A percentile compares a stretch with the other conserved stretches of the same genome.
Conservation (phyloP, 345 rosid species). For the Arabis hirsuta region DNA sequence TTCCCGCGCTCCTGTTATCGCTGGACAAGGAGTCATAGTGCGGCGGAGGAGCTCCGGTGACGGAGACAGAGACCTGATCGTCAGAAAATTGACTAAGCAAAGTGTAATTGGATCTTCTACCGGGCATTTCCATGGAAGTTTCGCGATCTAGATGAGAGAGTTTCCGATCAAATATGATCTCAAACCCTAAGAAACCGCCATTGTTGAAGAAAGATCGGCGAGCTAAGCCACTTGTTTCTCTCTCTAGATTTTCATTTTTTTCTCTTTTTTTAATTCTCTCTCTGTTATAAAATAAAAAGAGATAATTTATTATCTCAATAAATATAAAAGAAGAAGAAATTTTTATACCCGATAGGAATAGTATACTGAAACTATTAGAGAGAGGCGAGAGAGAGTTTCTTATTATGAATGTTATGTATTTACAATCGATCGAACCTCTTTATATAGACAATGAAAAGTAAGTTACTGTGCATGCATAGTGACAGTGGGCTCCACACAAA, state of each 20-base stretch:
- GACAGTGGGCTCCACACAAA: no score
- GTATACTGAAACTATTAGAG: no score
- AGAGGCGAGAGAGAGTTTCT: no score
- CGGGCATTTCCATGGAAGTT: conserved; percentile 80
- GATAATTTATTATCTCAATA: no score
- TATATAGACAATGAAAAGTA: no score
- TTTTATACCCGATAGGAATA: no score
- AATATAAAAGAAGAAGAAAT: no score
- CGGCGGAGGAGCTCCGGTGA: conserved; percentile 54
- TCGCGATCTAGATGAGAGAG: conserved; percentile 22
- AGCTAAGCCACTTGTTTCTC: conserved; percentile 43
- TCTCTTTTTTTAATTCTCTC: conserved; percentile 17
- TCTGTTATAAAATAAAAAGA: no score
- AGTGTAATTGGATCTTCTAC: conserved; percentile 88
- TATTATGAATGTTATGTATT: no score
- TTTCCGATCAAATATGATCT: conserved; percentile 37
- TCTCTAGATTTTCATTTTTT: conserved; percentile 31
- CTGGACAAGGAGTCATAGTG: conserved; percentile 71
- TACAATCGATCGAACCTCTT: no score
- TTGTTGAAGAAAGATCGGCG: conserved; percentile 46
- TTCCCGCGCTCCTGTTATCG: conserved; percentile 49
- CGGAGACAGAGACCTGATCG: conserved; percentile 59
- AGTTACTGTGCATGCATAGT: no score
- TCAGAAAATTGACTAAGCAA: conserved; percentile 80
- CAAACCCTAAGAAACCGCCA: conserved; percentile 59